Conservation (phyloP, 192 early-diverging fungal species). For the Coemansia sp. region DNA sequence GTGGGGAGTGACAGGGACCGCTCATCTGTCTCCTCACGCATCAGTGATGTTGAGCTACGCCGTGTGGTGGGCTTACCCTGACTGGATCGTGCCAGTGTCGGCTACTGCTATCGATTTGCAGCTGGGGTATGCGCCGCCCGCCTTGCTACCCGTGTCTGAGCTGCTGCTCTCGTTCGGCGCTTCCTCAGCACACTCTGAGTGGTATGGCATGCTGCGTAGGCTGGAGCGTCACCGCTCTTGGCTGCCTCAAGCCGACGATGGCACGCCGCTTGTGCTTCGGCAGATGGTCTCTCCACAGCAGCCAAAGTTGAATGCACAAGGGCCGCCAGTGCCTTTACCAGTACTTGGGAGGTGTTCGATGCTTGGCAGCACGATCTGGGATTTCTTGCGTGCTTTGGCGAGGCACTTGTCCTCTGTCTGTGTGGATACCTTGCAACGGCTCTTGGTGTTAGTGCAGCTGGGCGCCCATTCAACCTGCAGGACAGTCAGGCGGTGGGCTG, state of each 20-base stretch:
- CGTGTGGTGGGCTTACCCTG: conserved; percentile 40
- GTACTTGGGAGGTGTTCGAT: not conserved
- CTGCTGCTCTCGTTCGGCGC: conserved; percentile 4
- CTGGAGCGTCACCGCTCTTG: conserved; percentile 20
- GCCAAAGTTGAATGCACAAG: not conserved
- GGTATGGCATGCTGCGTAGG: conserved; percentile 47
- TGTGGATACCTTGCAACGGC: not conserved
- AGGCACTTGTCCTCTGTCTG: not conserved
- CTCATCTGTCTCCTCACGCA: conserved; percentile 16
- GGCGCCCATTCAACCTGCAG: not conserved
- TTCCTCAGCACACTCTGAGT: conserved; percentile 25
- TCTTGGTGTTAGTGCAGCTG: conserved; percentile 1
- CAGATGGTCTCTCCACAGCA: not conserved
- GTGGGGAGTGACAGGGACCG: conserved; percentile 10
- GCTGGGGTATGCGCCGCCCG: conserved; percentile 18
- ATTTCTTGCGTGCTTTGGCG: not conserved
- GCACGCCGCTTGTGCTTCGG: conserved; percentile 38
- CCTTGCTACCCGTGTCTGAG: not conserved
- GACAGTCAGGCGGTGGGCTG: not conserved
- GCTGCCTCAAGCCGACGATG: conserved; percentile 44
- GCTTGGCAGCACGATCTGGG: not conserved
- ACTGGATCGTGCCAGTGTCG: conserved; percentile 44
- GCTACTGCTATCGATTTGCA: conserved; percentile 30
- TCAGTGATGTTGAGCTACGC: conserved; percentile 17
- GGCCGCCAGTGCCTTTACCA: not conserved